phyloP scores from a whole-genome alignment of 2,329 filamentous ascomycete species.

The Fusarium acutatum region DNA sequence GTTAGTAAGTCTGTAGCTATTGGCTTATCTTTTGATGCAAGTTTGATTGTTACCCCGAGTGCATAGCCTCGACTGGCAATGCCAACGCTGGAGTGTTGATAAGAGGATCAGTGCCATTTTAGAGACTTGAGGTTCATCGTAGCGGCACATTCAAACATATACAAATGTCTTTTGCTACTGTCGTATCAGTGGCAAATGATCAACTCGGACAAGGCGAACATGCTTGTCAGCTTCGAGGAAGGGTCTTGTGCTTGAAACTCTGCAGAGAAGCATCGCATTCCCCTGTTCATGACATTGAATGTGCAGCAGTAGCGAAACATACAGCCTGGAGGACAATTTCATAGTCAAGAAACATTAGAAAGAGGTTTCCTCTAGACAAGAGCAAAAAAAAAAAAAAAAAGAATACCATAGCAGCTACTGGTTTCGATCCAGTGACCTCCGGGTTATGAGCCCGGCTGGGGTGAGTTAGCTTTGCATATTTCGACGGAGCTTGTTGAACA shows the following conservation, averaged over 20 bases:
- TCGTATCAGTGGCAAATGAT: not conserved
- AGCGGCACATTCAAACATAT: not conserved
- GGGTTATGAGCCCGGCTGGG: conserved; percentile 31
- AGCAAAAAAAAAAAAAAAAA: not conserved
- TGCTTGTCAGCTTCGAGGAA: too few relatives aligned
- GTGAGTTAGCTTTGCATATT: not conserved
- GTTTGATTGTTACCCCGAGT: not conserved
- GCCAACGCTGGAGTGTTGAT: not conserved
- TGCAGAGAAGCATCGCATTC: not conserved
- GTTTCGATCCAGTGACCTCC: conserved; percentile 27
- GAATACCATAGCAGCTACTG: conserved; percentile 6
- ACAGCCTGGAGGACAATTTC: not conserved
- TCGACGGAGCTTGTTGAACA: not conserved
- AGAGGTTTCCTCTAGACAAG: not conserved
- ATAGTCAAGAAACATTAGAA: not conserved
- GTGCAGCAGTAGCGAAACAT: too few relatives aligned
- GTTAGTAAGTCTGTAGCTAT: not conserved
- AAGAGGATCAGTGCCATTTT: not conserved
- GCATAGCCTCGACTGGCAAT: not conserved
- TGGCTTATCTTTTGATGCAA: not conserved
- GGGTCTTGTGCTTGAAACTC: not conserved
- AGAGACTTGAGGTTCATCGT: not conserved
- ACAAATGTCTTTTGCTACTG: not conserved
- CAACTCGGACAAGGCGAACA: not conserved
- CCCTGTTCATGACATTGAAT: not conserved